phyloP scores from a whole-genome alignment of 2,329 filamentous ascomycete genomes.

The Xylaria sp. region DNA sequence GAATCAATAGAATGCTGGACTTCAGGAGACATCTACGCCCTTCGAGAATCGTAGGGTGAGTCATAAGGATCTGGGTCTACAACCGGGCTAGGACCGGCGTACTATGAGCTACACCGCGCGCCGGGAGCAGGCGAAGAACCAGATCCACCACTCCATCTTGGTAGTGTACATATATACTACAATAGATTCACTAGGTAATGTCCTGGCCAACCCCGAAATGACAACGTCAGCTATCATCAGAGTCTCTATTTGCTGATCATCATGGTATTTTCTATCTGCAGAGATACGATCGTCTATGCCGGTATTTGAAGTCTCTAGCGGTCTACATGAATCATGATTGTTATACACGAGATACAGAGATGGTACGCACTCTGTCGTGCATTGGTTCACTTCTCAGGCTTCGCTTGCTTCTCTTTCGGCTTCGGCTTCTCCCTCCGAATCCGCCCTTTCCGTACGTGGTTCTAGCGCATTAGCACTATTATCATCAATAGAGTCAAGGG shows the following conservation, averaged over 20 bases:
- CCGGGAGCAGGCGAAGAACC: constrained; percentile 4
- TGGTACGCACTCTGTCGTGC: neutral
- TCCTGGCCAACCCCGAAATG: neutral
- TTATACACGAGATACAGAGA: constrained; percentile 26
- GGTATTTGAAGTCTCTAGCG: constrained; percentile 12
- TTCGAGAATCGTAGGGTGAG: constrained; percentile 1
- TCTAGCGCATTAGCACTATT: constrained; percentile 17
- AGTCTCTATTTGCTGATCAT: neutral
- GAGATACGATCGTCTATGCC: constrained; percentile 19
- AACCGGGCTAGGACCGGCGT: neutral
- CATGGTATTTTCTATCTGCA: constrained; percentile 1
- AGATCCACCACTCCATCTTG: constrained; percentile 1
- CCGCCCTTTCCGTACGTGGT: neutral
- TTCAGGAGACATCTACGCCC: too few relatives aligned
- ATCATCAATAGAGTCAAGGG: constrained; percentile 33
- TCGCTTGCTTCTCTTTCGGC: neutral
- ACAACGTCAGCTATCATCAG: neutral
- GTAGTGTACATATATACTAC: neutral
- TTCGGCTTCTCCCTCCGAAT: constrained; percentile 6
- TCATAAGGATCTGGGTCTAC: constrained; percentile 2
- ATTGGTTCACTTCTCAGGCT: neutral
- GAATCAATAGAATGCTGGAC: neutral
- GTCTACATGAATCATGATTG: constrained; percentile 22
- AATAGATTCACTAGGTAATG: neutral
- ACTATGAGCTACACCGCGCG: neutral